Conservation (phyloP, 768 basidiomycete species). For the Panellus pusillus region DNA sequence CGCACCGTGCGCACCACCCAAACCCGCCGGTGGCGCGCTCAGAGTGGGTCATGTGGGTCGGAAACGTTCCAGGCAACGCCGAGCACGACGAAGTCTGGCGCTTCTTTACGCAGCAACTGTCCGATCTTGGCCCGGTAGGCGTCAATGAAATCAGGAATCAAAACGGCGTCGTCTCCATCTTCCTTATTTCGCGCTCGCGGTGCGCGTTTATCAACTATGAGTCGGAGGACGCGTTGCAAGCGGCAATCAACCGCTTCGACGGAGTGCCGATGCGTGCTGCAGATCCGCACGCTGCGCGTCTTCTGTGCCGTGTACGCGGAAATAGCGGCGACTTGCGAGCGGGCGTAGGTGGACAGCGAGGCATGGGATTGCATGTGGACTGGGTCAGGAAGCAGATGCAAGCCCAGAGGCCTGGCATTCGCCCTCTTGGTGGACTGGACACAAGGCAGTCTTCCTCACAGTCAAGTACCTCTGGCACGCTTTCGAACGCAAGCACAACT, state of each 20-base stretch:
- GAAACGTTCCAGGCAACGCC: constrained; percentile 85
- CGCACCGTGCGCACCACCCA: constrained; percentile 57
- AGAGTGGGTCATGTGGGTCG: constrained; percentile 96
- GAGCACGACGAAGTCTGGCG: constrained; percentile 82
- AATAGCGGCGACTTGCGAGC: constrained; percentile 84
- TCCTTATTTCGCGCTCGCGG: constrained; percentile 91
- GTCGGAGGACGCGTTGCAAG: constrained; percentile 56
- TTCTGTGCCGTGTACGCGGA: constrained; percentile 81
- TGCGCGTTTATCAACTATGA: constrained; percentile 94
- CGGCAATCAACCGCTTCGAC: constrained; percentile 73
- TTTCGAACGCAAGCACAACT: constrained; percentile 62
- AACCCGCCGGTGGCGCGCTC: constrained; percentile 73
- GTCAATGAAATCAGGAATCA: too few relatives aligned
- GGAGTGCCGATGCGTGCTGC: constrained; percentile 65
- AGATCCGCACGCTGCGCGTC: constrained; percentile 70
- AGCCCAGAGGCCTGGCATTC: constrained; percentile 50
- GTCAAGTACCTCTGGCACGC: constrained; percentile 39
- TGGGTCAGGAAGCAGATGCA: constrained; percentile 67
- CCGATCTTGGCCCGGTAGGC: neutral
- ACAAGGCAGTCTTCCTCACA: too few relatives aligned
- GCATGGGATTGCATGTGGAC: constrained; percentile 75
- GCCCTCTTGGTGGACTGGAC: constrained; percentile 25
- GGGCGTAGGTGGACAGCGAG: constrained; percentile 90
- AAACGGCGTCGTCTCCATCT: constrained; percentile 71
- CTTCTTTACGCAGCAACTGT: constrained; percentile 81